Conservation (phyloP, 305 asterid species). For the Fraxinus albicans region DNA sequence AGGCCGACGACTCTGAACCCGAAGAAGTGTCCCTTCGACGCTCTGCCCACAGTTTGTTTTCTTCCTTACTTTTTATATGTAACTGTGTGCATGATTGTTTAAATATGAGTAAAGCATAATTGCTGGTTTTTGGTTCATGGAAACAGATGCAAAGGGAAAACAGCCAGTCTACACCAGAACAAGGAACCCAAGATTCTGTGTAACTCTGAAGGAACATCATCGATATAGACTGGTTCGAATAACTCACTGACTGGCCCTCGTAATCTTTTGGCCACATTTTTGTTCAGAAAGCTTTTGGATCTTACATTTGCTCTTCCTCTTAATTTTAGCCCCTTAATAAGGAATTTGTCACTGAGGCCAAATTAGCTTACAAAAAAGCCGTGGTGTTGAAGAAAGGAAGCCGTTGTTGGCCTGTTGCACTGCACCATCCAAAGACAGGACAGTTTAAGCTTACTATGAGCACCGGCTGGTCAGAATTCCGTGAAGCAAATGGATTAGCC, state of each 20-base stretch:
- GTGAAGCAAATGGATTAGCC: slow-evolving; percentile 6
- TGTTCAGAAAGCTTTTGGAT: too few species aligned
- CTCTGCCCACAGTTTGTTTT: neutral
- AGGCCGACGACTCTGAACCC: neutral
- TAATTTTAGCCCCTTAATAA: neutral
- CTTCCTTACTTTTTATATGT: neutral
- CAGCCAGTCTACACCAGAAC: neutral
- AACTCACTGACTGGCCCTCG: neutral
- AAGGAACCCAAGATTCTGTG: neutral
- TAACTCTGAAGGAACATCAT: neutral
- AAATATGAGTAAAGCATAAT: too few species aligned
- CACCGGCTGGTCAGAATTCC: slow-evolving; percentile 20
- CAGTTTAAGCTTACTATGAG: neutral
- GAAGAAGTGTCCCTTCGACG: neutral
- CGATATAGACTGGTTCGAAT: slow-evolving; percentile 8
- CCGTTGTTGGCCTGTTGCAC: neutral
- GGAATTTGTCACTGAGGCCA: neutral
- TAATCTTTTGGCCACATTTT: neutral
- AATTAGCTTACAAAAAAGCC: neutral
- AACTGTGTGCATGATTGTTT: neutral
- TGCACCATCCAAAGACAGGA: neutral
- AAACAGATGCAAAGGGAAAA: neutral
- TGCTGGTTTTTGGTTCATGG: neutral
- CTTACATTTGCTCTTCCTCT: neutral
- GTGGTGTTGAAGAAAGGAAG: slow-evolving; percentile 6